Evolutionary conservation across 2,329 filamentous ascomycete species (phyloP), one percentile per base, ranked within the genome.

Genomic region (Cladosporium velox): DNA sequence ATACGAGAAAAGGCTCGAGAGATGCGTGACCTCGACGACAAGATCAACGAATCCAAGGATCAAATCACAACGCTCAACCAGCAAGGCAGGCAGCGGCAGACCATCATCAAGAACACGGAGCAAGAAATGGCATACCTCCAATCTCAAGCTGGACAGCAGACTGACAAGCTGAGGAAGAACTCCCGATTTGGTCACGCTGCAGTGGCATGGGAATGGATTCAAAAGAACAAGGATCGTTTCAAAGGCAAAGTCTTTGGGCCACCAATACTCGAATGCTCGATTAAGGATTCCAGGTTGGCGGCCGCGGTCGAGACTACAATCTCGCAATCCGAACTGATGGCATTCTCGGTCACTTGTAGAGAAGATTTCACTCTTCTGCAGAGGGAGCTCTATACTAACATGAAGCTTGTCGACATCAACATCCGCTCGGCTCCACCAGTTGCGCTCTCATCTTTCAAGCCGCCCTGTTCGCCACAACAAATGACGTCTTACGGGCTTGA

Each of bases 131-230:
- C 82, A 28, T 84, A 81, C 21, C 83, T 97, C 15, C 84, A 92
- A 59, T 94, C 92, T 0, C 87, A 91, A 71, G 84, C 88, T 67
- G 93, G 93, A 6, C 90, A 91, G 73, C 89, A 92, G 70, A 81
- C 90, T 65, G 86, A 80, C 59, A 87, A 90, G 69, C 84, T 99
- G 64, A 82, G 82, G 62, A 82, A 75, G 6, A 18, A 85, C 0
- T 90, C 89, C 12, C 75, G 75, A 0, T 51, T 41, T 32, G 54
- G 62, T 0, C 91, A 97, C 65, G 87, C 90, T 2, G 85, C 85
- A 12, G 81, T 76, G 70, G 92, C 89, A 2, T 97, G 92, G 88
- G 83, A 88, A 51, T 99, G 94, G 93, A 84, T 98, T 61, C 85
- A 91, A 73, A 77, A 87, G 2, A 88, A 99, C 75, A 85, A 84